Evolutionary conservation across 2,329 filamentous ascomycete genomes (phyloP), one percentile per base, ranked within the genome.

Genomic region (Cyphellophora europaea): DNA sequence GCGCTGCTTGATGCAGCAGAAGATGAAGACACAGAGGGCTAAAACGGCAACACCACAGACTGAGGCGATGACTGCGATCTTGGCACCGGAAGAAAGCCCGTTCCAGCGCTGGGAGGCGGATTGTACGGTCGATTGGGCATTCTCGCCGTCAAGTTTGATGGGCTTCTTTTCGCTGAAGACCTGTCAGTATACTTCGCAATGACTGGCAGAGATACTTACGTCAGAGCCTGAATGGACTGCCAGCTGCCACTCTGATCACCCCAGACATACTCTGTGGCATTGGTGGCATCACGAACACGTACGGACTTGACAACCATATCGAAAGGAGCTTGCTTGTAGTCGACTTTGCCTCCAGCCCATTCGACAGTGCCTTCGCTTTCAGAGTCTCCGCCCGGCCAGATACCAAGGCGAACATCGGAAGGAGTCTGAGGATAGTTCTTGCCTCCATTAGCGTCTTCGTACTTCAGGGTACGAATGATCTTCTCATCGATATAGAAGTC

Each of bases 401-500:
- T 68, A 41, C 91, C 91, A 50, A 96, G 78, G 61, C 89, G 93
- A 62, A 96, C 65, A 61, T 87, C 82, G 86, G 94, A 94, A 3
- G 91, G 91, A 1, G 87, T 87, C 63, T 98, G 91, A 5, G 91
- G 91, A 55, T 93, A 98, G 59, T 93, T 83, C 43, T 54, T 52
- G 25, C 69, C 69, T 36, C 67, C 54, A 42, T 79, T 73, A 40
- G 88, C 83, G 34, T 83, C 77, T 32, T 63, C 67, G 27, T 76
- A 73, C 30, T 71, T 77, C 39, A 95, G 70, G 8, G 82, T 82
- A 40, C 91, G 80, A 32, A 95, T 75, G 5, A 81, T 77, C 11
- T 69, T 74, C 37, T 80, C 83, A 54, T 82, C 83, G 43, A 93
- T 83, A 43, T 79, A 77, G 88, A 89, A 98, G 23, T 87, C 71